Base-by-base conservation (phyloP, 2,329 filamentous ascomycete genomes). In the Aspergillus floridensis region DNA sequence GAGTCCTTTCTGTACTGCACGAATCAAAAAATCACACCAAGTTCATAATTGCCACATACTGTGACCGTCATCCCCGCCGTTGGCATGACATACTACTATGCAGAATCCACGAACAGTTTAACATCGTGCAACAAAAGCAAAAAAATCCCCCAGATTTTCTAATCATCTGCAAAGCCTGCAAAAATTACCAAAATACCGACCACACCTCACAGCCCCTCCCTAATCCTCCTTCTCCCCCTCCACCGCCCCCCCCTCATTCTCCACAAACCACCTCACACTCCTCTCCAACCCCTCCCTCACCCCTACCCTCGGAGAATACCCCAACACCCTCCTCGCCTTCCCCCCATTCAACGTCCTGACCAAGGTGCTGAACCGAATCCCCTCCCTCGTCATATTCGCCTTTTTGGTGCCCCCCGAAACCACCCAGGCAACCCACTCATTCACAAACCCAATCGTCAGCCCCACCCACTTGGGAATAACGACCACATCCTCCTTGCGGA, bases 271-370 rank as follows among this genome's bases (percentile, higher is more conserved):
- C 5, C 26, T 31, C 29, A 56, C 57, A 26, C 57, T 41, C 14
- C 52, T 32, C 14, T 59, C 57, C 24, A 59, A 4, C 16, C 52
- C 57, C 35, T 55, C 57, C 57, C 48, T 10, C 52, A 59, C 49
- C 3, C 47, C 31, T 2, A 59, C 35, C 24, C 46, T 32, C 1
- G 52, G 52, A 19, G 14, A 22, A 35, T 59, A 59, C 19, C 57
- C 57, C 26, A 59, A 38, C 47, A 59, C 57, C n/a, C 52, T n/a
- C 32, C 29, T 51, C 44, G 57, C 57, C 26, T 59, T 59, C 3
- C 11, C 29, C 22, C 22, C 29, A 38, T 59, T 51, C 3, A 59
- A 44, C 19, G 57, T 59, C 12, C 57, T 26, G 2, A 44, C 44
- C 24, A 59, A 19, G 5, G 52, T 59, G 26, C 57, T 59, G 14